phyloP scores from a whole-genome alignment of 176 grass and related monocot species.

The Dactylis glomerata region DNA sequence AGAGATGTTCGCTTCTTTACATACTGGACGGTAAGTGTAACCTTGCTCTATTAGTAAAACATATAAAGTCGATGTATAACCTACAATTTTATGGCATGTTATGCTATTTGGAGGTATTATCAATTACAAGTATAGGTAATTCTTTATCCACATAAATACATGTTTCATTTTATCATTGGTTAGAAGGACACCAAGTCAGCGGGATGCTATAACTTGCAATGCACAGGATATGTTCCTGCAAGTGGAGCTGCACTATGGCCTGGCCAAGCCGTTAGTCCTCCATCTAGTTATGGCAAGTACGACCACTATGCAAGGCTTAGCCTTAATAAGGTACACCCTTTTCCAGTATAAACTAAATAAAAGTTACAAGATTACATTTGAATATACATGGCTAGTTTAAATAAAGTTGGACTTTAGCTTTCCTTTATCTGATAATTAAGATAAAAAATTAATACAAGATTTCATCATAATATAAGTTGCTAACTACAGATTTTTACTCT shows the following conservation, averaged over 20 bases:
- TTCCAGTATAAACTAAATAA: no score
- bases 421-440: no score
- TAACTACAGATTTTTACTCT: neutral
- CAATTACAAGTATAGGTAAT: neutral
- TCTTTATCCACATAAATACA: neutral
- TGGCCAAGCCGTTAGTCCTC: conserved; percentile 15
- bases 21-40: conserved; percentile 41
- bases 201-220: conserved; percentile 35
- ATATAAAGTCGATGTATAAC: neutral
- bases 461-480: no score
- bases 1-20: conserved; percentile 39
- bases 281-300: conserved; percentile 12
- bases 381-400: no score
- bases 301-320: conserved; percentile 19
- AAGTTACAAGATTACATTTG: no score
- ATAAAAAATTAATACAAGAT: no score
- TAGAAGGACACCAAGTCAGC: neutral
- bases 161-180: neutral
- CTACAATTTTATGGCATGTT: neutral
- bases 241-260: conserved; percentile 13
- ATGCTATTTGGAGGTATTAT: neutral
- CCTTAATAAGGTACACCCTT: no score
- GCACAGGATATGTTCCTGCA: conserved; percentile 32
- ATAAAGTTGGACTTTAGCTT: no score
- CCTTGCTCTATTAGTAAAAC: neutral